phyloP scores from a whole-genome alignment of 495 filamentous ascomycete genomes.

The Talaromyces ruber region DNA sequence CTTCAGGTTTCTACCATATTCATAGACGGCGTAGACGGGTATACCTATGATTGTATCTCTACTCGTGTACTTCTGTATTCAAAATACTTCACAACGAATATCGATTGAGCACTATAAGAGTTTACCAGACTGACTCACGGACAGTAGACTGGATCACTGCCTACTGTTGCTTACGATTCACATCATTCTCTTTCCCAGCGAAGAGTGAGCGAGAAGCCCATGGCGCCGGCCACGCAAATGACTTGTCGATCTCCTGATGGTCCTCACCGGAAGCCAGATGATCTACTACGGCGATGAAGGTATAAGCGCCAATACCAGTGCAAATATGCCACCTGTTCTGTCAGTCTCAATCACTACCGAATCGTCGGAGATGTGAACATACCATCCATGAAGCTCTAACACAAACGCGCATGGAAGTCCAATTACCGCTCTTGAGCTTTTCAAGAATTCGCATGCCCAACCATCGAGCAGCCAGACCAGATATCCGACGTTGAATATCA shows the following conservation, averaged over 20 bases:
- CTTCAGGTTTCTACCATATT: too few relatives aligned
- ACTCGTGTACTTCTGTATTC: too few relatives aligned
- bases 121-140: too few relatives aligned
- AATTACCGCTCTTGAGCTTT: slow-evolving; percentile 2
- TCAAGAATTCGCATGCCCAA: slow-evolving; percentile 15
- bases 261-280: neutral
- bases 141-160: too few relatives aligned
- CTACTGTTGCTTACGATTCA: neutral
- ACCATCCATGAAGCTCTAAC: neutral
- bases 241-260: neutral
- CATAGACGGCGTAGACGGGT: too few relatives aligned
- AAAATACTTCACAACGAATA: too few relatives aligned
- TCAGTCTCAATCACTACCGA: neutral
- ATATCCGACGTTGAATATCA: slow-evolving; percentile 18
- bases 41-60: too few relatives aligned
- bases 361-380: neutral
- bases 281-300: slow-evolving; percentile 15
- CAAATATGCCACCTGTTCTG: slow-evolving; percentile 43
- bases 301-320: slow-evolving; percentile 39
- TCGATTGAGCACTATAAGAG: neutral
- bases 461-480: slow-evolving; percentile 17
- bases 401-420: neutral
- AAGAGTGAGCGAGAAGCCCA: neutral
- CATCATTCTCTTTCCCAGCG: neutral
- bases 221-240: neutral